Conservation (phyloP, 1,139 yeast genomes). For the Saccharomyces hybrid region DNA sequence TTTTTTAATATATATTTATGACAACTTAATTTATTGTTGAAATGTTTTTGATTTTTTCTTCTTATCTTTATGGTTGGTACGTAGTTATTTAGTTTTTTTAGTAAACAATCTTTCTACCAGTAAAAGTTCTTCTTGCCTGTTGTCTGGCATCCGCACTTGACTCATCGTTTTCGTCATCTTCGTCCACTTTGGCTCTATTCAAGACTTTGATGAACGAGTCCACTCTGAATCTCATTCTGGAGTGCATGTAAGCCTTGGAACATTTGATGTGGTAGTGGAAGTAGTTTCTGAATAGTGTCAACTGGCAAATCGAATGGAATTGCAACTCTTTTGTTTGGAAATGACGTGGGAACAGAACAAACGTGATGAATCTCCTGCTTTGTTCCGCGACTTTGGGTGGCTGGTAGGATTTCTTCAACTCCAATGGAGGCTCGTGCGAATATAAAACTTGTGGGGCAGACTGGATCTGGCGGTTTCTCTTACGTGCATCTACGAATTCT, state of each 20-base stretch:
- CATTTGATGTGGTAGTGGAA: conserved; percentile 98
- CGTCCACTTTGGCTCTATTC: conserved; percentile 95
- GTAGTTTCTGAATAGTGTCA: conserved; percentile 87
- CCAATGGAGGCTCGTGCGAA: conserved; percentile 95
- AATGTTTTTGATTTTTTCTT: not conserved
- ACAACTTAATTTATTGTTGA: not conserved
- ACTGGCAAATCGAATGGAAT: conserved; percentile 65
- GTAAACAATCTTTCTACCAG: conserved; percentile 32
- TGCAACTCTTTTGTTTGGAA: conserved; percentile 40
- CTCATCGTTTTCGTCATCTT: conserved; percentile 43
- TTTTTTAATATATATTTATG: not conserved
- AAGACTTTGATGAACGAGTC: conserved; percentile 88
- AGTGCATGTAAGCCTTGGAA: conserved; percentile 96
- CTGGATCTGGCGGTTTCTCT: conserved; percentile 87
- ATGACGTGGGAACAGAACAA: conserved; percentile 59
- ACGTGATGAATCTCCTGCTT: conserved; percentile 65
- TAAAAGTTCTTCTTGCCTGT: conserved; percentile 28
- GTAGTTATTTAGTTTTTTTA: conserved; percentile 7
- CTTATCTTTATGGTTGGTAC: not conserved
- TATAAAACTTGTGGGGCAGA: conserved; percentile 97
- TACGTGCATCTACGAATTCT: conserved; percentile 95
- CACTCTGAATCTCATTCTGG: conserved; percentile 95
- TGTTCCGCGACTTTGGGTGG: conserved; percentile 29
- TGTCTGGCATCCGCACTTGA: conserved; percentile 9
- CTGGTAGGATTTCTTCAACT: conserved; percentile 36